Evolutionary conservation across 495 filamentous ascomycete species (phyloP).

Genomic region (Aspergillus sclerotiicarbonarius): DNA sequence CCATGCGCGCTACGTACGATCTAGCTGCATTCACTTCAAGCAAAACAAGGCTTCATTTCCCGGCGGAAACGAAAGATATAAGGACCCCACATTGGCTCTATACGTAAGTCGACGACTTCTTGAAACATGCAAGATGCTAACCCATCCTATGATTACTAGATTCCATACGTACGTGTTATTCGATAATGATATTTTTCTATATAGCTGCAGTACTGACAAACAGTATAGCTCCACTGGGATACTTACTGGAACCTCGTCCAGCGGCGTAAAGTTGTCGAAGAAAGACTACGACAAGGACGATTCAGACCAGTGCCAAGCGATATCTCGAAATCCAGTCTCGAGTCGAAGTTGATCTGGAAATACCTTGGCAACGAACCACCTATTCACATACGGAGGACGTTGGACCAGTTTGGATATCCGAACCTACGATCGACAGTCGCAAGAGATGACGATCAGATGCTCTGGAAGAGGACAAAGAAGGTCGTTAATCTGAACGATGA

Average conservation of each 20-base stretch:
- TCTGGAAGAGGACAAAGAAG: constrained; percentile 65
- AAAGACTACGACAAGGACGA: constrained; percentile 54
- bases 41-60: constrained; percentile 29
- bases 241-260: constrained; percentile 59
- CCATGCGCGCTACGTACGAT: constrained; percentile 44
- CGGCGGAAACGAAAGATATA: constrained; percentile 16
- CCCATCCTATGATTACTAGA: constrained; percentile 1
- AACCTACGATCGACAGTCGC: constrained; percentile 59
- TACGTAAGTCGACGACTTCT: constrained; percentile 34
- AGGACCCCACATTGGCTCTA: constrained; percentile 37
- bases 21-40: constrained; percentile 36
- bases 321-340: constrained; percentile 53
- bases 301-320: constrained; percentile 55
- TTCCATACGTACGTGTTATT: constrained; percentile 30
- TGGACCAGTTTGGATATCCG: constrained; percentile 68
- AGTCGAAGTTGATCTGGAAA: constrained; percentile 62
- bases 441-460: constrained; percentile 67
- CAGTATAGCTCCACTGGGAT: constrained; percentile 63
- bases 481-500: constrained; percentile 29
- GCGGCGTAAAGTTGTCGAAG: constrained; percentile 57
- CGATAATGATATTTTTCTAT: constrained; percentile 20
- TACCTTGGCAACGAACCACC: constrained; percentile 64
- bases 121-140: constrained; percentile 1
- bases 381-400: constrained; percentile 60
- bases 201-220: neutral